Evolutionary conservation across 1,139 yeast genomes (phyloP), one percentile per base, ranked within the genome.

Genomic region (Geotrichum candidum): DNA sequence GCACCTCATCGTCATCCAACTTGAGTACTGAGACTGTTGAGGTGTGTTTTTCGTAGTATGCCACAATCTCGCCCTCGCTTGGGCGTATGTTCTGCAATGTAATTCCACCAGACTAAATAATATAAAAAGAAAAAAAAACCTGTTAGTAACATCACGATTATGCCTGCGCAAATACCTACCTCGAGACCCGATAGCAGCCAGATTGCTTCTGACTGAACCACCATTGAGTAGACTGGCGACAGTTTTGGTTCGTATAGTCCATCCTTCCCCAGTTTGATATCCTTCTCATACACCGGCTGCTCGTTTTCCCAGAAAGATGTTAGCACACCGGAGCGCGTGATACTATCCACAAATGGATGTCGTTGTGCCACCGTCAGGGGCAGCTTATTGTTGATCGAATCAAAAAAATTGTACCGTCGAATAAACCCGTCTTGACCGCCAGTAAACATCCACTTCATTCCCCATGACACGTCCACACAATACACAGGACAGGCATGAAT

Each of bases 351-450:
- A 63, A 90, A 78, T 58, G 90, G 89, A 73, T 94, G 99, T 69
- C 84, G 84, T 73, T 94, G 99, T 1, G 96, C 92, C 69, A 91
- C 89, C 0, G 99, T 94, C 61, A 94, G 77, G 2, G 96, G 95
- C 5, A 88, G 78, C 69, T 88, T 89, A n/a, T 98, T 98, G 68
- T 89, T 92, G 33, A 94, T 83, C 0, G 97, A 88, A 50, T 87
- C 87, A 55, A 86, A 82, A 66, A 94, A 88, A 73, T 95, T 97
- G 74, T 87, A 94, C 71, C 89, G 90, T 58, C 99, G 78, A 53
- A 94, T 88, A 69, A 86, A 90, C 13, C 99, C 99, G 73, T 94
- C 99, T 67, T 90, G 95, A 5, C 99, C 99, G 25, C 99, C 99
- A 0, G 97, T 87, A 69, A 92, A 85, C 61, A 94, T 80, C 88